A percentile compares a stretch with the other conserved stretches of the same genome.
These are phyloP conservation scores for Viridothelium virens DNA, from an alignment of 495 filamentous ascomycete species.

Conservation along the genomic window DNA sequence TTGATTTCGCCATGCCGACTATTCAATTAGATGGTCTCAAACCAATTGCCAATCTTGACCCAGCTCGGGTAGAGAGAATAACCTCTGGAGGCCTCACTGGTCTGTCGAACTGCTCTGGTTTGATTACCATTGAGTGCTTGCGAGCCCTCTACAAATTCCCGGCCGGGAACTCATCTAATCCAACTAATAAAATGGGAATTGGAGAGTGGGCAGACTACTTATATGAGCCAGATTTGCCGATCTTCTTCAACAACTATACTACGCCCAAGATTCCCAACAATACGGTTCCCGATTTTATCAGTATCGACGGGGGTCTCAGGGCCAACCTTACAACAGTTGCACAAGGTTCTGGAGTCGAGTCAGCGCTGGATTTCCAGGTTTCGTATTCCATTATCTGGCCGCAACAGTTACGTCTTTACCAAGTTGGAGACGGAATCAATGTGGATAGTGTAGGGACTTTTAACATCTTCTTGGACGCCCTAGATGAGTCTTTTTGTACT, in stretches of 20 bases:
- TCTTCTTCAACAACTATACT: slow-evolving; percentile 22
- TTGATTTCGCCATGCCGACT: slow-evolving; percentile 32
- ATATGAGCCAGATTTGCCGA: slow-evolving; percentile 27
- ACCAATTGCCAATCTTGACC: slow-evolving; percentile 16
- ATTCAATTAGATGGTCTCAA: slow-evolving; percentile 25
- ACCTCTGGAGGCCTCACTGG: slow-evolving; percentile 23
- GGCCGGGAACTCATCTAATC: slow-evolving; percentile 33
- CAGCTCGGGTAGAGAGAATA: neutral
- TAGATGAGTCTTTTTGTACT: slow-evolving; percentile 19
- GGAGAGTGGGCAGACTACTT: slow-evolving; percentile 37
- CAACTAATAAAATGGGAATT: slow-evolving; percentile 47
- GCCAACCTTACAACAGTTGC: slow-evolving; percentile 16
- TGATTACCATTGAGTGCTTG: slow-evolving; percentile 49
- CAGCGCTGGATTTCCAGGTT: slow-evolving; percentile 19
- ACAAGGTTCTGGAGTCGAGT: slow-evolving; percentile 17
- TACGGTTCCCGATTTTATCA: slow-evolving; percentile 19
- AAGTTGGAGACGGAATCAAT: slow-evolving; percentile 19
- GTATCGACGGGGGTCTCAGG: slow-evolving; percentile 19
- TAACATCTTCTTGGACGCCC: slow-evolving; percentile 24
- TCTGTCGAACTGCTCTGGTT: slow-evolving; percentile 34
- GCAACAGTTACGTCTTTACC: slow-evolving; percentile 16
- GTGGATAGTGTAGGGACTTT: slow-evolving; percentile 22
- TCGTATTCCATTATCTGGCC: slow-evolving; percentile 21
- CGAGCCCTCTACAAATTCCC: slow-evolving; percentile 47
- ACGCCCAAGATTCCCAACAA: slow-evolving; percentile 16